A percentile compares a stretch with the other conserved stretches of the same genome.
Evolutionary conservation across 768 basidiomycete species (phyloP).

Genomic region (Calocera viscosa): DNA sequence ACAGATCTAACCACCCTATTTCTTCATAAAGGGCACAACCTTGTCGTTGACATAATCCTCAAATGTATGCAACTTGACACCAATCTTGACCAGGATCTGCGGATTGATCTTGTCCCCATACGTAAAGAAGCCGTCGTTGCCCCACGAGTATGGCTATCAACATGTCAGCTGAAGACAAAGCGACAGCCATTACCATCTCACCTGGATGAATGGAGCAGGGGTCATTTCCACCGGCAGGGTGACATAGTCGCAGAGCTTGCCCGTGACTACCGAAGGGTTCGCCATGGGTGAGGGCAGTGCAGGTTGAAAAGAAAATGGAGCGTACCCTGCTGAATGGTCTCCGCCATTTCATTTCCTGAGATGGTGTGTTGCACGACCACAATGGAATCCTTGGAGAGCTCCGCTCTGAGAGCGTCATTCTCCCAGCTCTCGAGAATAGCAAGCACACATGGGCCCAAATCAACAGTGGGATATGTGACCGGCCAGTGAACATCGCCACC

Average conservation of each 20-base stretch:
- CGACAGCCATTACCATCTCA: too few species aligned
- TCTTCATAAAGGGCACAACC: too few species aligned
- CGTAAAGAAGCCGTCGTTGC: too few species aligned
- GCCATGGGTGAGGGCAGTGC: background rate
- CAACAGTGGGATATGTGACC: background rate
- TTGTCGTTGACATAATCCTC: too few species aligned
- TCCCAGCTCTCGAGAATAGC: background rate
- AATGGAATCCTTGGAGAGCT: conserved; percentile 3
- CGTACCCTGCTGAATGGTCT: conserved; percentile 11
- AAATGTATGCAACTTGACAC: too few species aligned
- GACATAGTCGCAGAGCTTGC: background rate
- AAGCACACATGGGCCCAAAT: background rate
- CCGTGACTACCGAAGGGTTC: background rate
- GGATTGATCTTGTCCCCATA: too few species aligned
- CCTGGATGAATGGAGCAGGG: background rate
- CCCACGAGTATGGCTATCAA: too few species aligned
- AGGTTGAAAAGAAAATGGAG: background rate
- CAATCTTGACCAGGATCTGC: too few species aligned
- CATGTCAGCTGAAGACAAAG: too few species aligned
- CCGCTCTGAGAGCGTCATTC: background rate
- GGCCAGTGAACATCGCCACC: background rate
- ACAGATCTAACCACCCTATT: too few species aligned
- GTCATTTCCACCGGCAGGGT: too few species aligned
- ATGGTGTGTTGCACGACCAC: background rate
- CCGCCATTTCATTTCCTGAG: background rate